Base-by-base conservation (phyloP, 1,284 basidiomycete species). In the Ustanciosporium gigantosporum region DNA sequence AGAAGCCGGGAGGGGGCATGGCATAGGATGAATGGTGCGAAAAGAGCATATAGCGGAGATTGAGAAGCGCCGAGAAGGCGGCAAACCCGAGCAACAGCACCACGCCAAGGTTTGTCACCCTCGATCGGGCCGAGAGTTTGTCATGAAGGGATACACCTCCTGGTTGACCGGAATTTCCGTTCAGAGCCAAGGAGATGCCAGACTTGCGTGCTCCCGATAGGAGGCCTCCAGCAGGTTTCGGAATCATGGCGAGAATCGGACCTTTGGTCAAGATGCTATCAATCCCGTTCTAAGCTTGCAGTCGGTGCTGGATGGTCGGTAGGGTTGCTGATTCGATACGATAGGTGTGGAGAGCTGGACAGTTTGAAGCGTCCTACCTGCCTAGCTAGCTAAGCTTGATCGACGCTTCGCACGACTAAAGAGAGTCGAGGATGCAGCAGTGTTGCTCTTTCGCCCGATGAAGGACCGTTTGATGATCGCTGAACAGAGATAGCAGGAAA, bases 231-330 rank as follows among this genome's bases (percentile, higher is more conserved):
- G 61, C 38, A 5, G 61, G 36, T 46, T 65, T 51, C 7, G 57
- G 44, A 14, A 68, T 20, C 62, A 66, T 68, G 15, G 6, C 16
- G 42, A 24, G 20, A 29, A 29, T 31, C 80, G 78, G 40, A 88
- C 88, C 5, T 79, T 88, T 20, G 77, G 81, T 21, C 81, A 86
- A 70, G 80, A 83, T 2, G 49, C 57, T 4, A 82, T 90, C 19
- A 46, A 82, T 6, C n/a, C n/a, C n/a, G n/a, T n/a, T n/a, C n/a
- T n/a, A n/a, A n/a, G n/a, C n/a, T n/a, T n/a, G n/a, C n/a, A n/a
- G n/a, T n/a, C n/a, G n/a, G n/a, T n/a, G n/a, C n/a, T n/a, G n/a
- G n/a, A n/a, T n/a, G n/a, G n/a, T n/a, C n/a, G n/a, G n/a, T n/a
- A n/a, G n/a, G n/a, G n/a, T n/a, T n/a, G n/a, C n/a, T n/a, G n/a